Conservation (phyloP, 163 green algal species). For the Chloromonas sp. region DNA sequence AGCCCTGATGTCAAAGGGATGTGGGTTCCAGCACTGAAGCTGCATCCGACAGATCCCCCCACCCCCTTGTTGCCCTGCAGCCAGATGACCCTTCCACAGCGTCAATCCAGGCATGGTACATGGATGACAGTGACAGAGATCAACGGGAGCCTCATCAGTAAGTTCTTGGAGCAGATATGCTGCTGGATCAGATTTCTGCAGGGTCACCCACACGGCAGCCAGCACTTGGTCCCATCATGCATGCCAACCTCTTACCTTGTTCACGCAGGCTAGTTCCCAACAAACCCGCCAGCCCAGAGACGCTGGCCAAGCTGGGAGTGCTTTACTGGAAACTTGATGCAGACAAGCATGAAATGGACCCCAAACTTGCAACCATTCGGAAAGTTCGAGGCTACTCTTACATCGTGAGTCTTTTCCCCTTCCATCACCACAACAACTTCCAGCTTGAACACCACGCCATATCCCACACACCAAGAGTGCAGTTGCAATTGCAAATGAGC, state of each 20-base stretch:
- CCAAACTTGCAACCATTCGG: constrained; percentile 70
- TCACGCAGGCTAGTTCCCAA: constrained; percentile 35
- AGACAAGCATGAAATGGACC: constrained; percentile 64
- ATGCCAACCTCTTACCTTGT: no score
- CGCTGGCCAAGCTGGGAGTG: constrained; percentile 74
- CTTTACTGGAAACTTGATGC: constrained; percentile 80
- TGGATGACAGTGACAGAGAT: constrained; percentile 76
- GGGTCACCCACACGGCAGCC: no score
- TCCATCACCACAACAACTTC: no score
- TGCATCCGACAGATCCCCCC: no score
- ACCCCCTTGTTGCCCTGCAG: background rate
- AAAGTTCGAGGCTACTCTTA: constrained; percentile 80
- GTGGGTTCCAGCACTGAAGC: no score
- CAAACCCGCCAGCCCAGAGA: constrained; percentile 36
- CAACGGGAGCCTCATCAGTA: constrained; percentile 78
- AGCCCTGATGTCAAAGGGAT: no score
- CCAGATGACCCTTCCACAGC: background rate
- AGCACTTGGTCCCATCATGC: background rate
- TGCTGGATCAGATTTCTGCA: no score
- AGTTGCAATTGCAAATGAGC: no score
- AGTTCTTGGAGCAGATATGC: background rate
- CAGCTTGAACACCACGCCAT: no score
- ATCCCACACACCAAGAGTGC: no score
- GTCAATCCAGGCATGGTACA: constrained; percentile 87
- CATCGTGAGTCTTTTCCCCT: constrained; percentile 34